phyloP scores from a whole-genome alignment of 768 basidiomycete species.

The Gymnopilus junonius region DNA sequence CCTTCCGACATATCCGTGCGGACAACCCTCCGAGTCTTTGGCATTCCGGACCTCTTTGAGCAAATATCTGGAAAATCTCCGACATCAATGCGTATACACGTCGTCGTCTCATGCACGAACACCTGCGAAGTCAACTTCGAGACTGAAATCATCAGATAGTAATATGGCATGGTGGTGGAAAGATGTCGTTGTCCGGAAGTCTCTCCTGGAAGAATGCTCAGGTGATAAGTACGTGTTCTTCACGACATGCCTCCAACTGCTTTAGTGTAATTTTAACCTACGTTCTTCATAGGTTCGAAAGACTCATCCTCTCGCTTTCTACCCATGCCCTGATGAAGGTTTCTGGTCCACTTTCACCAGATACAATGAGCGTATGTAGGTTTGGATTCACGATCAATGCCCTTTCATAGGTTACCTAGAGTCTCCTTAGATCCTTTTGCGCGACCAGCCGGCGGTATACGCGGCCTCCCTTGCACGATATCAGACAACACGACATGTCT shows the following conservation, averaged over 20 bases:
- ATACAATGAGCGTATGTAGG: slow-evolving; percentile 30
- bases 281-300: slow-evolving; percentile 46
- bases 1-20: slow-evolving; percentile 53
- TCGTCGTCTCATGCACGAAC: slow-evolving; percentile 15
- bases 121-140: slow-evolving; percentile 19
- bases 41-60: slow-evolving; percentile 55
- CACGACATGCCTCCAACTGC: background rate
- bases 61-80: slow-evolving; percentile 52
- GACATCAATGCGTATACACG: slow-evolving; percentile 43
- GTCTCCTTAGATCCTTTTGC: slow-evolving; percentile 29
- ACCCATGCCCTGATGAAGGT: slow-evolving; percentile 50
- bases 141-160: background rate
- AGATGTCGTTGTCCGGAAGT: slow-evolving; percentile 58
- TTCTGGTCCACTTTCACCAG: slow-evolving; percentile 15
- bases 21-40: slow-evolving; percentile 52
- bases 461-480: slow-evolving; percentile 33
- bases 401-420: background rate
- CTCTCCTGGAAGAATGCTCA: slow-evolving; percentile 56
- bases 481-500: slow-evolving; percentile 34
- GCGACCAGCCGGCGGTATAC: slow-evolving; percentile 39
- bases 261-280: background rate
- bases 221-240: slow-evolving; percentile 46
- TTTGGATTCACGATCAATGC: background rate
- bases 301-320: slow-evolving; percentile 53
- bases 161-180: slow-evolving; percentile 55